phyloP scores from a whole-genome alignment of 164 flowering plant species.

The Vitis rotundifolia region DNA sequence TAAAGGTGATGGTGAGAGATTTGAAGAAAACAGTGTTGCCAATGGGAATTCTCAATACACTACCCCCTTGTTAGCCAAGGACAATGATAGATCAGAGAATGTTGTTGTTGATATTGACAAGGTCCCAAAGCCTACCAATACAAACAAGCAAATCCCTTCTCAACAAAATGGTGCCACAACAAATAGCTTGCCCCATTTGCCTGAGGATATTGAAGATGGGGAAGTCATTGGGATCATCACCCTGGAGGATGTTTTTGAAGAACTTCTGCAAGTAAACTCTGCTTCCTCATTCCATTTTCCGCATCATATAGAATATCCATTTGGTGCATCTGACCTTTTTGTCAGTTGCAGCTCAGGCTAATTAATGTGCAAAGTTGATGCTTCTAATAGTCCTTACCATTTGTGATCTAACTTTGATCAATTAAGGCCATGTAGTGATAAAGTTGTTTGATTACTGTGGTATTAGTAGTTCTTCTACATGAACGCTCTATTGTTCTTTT shows the following conservation, averaged over 20 bases:
- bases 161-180: slow-evolving; percentile 32
- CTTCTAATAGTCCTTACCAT: too few relatives aligned
- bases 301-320: too few relatives aligned
- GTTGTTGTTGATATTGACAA: slow-evolving; percentile 65
- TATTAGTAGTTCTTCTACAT: too few relatives aligned
- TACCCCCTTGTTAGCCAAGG: slow-evolving; percentile 54
- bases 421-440: too few relatives aligned
- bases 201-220: slow-evolving; percentile 83
- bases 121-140: slow-evolving; percentile 20
- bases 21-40: slow-evolving; percentile 27
- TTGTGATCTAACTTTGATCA: too few relatives aligned
- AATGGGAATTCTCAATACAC: slow-evolving; percentile 41
- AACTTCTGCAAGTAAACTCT: slow-evolving; percentile 79
- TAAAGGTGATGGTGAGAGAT: slow-evolving; percentile 38
- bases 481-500: too few relatives aligned
- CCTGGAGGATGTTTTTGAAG: slow-evolving; percentile 98
- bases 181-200: slow-evolving; percentile 29
- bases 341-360: too few relatives aligned
- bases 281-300: background rate
- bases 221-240: slow-evolving; percentile 97
- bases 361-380: too few relatives aligned
- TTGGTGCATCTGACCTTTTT: too few relatives aligned
- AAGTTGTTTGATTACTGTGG: too few relatives aligned
- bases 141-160: slow-evolving; percentile 12
- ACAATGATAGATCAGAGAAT: slow-evolving; percentile 42